These are phyloP conservation scores for Rhizophora apiculata DNA, from an alignment of 345 rosid genomes.

Conservation along the genomic window DNA sequence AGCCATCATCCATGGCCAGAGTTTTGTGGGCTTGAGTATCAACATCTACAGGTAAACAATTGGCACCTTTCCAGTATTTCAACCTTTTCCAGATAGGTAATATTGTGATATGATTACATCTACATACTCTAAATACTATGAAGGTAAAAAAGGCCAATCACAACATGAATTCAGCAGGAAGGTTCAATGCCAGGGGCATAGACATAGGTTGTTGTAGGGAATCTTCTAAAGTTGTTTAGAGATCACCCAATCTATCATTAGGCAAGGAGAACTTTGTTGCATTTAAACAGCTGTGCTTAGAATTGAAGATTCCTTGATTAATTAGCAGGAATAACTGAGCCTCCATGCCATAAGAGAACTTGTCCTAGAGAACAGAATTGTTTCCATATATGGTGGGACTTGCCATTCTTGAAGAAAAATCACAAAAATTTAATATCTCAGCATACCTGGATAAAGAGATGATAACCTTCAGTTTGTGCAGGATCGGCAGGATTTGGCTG, in stretches of 20 bases:
- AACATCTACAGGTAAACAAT: neutral
- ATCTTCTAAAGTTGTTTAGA: neutral
- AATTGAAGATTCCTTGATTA: neutral
- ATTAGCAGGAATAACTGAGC: neutral
- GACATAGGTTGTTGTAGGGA: neutral
- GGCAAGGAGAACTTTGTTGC: neutral
- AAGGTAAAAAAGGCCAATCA: neutral
- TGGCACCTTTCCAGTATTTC: neutral
- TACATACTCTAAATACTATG: neutral
- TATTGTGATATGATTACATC: neutral
- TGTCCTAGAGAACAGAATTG: neutral
- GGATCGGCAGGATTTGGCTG: conserved; percentile 34
- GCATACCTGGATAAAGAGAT: conserved; percentile 31
- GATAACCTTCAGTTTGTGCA: conserved; percentile 34
- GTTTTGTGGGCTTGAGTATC: too few relatives aligned
- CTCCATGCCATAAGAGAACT: too few relatives aligned
- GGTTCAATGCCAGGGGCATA: neutral
- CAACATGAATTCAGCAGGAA: neutral
- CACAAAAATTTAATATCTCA: neutral
- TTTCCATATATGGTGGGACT: neutral
- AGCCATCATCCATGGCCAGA: neutral
- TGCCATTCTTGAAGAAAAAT: neutral
- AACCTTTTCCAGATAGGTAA: neutral
- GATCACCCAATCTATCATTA: neutral
- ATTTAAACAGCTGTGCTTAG: neutral